Evolutionary conservation across 2,329 filamentous ascomycete genomes (phyloP).

Genomic region (Ceratocystis huliohia): DNA sequence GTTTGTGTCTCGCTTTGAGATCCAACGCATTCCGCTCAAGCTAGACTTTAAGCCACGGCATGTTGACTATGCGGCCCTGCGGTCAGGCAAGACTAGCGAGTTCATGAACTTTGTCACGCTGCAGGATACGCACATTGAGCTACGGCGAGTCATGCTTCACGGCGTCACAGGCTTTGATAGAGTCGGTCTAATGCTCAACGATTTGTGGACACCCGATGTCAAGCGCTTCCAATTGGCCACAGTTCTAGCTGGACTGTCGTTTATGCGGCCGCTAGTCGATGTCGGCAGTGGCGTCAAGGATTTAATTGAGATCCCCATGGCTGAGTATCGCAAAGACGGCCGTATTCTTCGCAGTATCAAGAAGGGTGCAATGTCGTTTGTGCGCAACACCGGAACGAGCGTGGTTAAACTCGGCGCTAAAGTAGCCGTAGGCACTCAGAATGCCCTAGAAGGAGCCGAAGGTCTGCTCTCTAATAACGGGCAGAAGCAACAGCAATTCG

Average conservation of each 20-base stretch:
- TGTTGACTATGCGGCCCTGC: conserved; percentile 86
- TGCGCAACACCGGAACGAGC: conserved; percentile 84
- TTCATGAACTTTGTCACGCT: conserved; percentile 98
- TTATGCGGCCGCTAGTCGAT: conserved; percentile 81
- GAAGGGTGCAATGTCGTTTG: conserved; percentile 82
- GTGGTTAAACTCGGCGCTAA: conserved; percentile 92
- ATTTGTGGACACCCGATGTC: conserved; percentile 93
- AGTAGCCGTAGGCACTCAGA: conserved; percentile 86
- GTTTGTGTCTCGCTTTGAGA: conserved; percentile 80
- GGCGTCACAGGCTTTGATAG: conserved; percentile 84
- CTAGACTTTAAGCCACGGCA: conserved; percentile 95
- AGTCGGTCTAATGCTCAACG: conserved; percentile 78
- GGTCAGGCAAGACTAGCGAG: conserved; percentile 87
- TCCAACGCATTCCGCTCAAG: conserved; percentile 70
- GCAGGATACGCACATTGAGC: conserved; percentile 72
- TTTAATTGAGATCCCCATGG: conserved; percentile 76
- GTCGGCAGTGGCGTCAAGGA: conserved; percentile 79
- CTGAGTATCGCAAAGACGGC: conserved; percentile 88
- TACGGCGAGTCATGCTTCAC: conserved; percentile 84
- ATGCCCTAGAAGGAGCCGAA: conserved; percentile 80
- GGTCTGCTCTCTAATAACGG: conserved; percentile 43
- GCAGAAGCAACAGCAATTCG: conserved; percentile 34
- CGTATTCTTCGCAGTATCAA: conserved; percentile 81
- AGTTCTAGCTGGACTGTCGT: conserved; percentile 77
- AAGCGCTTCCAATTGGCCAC: conserved; percentile 77